Conservation (phyloP, 352 stramenopile species). For the Phytophthora hibernalis region DNA sequence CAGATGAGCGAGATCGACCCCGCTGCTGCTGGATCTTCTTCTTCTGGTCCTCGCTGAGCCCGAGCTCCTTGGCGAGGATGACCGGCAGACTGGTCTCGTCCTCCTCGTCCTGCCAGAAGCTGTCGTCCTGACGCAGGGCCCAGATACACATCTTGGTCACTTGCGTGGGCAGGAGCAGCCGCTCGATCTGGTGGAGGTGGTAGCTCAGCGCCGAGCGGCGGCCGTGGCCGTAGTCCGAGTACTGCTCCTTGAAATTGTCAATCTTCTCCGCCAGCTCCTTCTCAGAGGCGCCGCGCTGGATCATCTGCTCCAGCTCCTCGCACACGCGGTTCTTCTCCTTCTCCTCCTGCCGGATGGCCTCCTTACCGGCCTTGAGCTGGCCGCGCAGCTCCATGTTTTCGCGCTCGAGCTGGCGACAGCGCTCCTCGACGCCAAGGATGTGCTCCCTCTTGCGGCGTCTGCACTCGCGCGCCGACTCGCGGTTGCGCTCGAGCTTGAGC, state of each 20-base stretch:
- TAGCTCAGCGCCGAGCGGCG: slow-evolving; percentile 88
- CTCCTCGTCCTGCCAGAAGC: slow-evolving; percentile 89
- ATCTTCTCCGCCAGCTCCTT: slow-evolving; percentile 94
- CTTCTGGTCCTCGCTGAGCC: slow-evolving; percentile 93
- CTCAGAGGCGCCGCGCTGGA: slow-evolving; percentile 79
- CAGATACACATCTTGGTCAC: slow-evolving; percentile 95
- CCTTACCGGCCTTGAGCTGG: slow-evolving; percentile 88
- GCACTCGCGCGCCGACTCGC: slow-evolving; percentile 91
- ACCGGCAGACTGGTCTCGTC: slow-evolving; percentile 91
- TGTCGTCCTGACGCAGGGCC: slow-evolving; percentile 91
- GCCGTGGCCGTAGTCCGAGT: slow-evolving; percentile 92
- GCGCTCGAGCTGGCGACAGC: slow-evolving; percentile 83
- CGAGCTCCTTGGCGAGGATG: slow-evolving; percentile 91
- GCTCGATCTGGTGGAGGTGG: slow-evolving; percentile 94
- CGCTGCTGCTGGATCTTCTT: slow-evolving; percentile 94
- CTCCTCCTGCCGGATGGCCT: slow-evolving; percentile 87
- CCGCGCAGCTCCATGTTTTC: slow-evolving; percentile 93
- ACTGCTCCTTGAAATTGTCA: slow-evolving; percentile 95
- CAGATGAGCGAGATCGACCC: slow-evolving; percentile 81
- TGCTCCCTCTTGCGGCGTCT: slow-evolving; percentile 89
- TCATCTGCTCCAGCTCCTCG: slow-evolving; percentile 86
- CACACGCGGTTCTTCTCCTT: slow-evolving; percentile 88
- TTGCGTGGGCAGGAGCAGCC: slow-evolving; percentile 93
- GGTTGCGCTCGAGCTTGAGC: slow-evolving; percentile 93
- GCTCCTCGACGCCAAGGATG: slow-evolving; percentile 82